Conservation (phyloP, 2,329 filamentous ascomycete species). For the Aureobasidium subglaciale region DNA sequence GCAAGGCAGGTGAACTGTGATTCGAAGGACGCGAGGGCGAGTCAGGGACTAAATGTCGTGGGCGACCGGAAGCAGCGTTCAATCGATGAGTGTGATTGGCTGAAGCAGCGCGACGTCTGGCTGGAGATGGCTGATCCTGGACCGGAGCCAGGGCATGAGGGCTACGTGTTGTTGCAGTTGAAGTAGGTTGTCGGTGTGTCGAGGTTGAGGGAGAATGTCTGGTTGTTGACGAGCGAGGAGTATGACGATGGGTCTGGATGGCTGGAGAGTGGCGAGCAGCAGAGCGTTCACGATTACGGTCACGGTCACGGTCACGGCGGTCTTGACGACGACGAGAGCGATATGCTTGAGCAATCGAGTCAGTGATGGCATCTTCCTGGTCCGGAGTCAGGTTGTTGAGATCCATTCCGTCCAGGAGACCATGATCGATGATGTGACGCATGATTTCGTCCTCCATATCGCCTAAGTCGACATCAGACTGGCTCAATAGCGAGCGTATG, state of each 20-base stretch:
- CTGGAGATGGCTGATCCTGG: background rate
- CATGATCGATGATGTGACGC: constrained; percentile 80
- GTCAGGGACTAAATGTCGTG: background rate
- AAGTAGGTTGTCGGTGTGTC: background rate
- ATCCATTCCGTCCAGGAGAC: constrained; percentile 79
- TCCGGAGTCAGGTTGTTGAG: constrained; percentile 76
- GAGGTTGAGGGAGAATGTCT: background rate
- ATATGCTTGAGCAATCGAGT: constrained; percentile 84
- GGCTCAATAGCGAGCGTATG: constrained; percentile 73
- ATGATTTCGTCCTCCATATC: constrained; percentile 85
- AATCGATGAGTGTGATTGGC: background rate
- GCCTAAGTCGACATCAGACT: constrained; percentile 67
- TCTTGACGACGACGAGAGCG: constrained; percentile 50
- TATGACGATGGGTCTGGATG: background rate
- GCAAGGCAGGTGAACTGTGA: constrained; percentile 19
- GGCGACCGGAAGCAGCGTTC: background rate
- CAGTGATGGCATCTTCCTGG: constrained; percentile 84
- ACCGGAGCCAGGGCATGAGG: background rate
- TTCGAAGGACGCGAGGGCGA: constrained; percentile 13
- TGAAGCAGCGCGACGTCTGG: constrained; percentile 6
- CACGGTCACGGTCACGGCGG: constrained; percentile 43
- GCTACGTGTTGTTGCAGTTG: background rate
- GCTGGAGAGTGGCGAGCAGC: background rate
- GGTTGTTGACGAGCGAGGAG: background rate
- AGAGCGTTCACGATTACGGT: background rate